These are phyloP conservation scores for Lecanicillium sp. DNA, from an alignment of 2,329 filamentous ascomycete species.

Conservation along the genomic window DNA sequence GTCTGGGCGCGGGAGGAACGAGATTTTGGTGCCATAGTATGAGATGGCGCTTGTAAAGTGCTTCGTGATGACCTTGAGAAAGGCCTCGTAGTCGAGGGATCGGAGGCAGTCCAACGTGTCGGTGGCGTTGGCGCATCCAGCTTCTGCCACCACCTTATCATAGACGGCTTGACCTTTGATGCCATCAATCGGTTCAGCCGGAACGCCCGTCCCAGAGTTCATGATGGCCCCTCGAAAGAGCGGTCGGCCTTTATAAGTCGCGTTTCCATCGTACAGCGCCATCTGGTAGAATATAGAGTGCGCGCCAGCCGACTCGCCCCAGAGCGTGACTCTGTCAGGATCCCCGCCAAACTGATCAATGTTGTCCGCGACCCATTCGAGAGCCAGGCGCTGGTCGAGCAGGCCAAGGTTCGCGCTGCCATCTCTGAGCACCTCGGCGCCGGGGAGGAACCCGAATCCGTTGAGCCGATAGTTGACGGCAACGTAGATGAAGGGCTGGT, in stretches of 20 bases:
- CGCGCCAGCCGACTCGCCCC: conserved; percentile 50
- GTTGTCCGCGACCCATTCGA: conserved; percentile 57
- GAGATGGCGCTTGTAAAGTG: conserved; percentile 58
- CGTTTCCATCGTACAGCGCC: conserved; percentile 51
- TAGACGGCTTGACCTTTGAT: conserved; percentile 53
- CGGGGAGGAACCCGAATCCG: conserved; percentile 54
- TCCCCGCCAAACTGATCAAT: conserved; percentile 59
- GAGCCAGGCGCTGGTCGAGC: conserved; percentile 49
- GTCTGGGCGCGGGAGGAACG: conserved; percentile 62
- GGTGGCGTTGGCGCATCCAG: conserved; percentile 6
- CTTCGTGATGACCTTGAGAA: conserved; percentile 55
- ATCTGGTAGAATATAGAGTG: conserved; percentile 58
- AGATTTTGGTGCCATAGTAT: conserved; percentile 50
- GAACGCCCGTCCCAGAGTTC: conserved; percentile 53
- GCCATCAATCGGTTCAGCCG: conserved; percentile 51
- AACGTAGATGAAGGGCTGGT: conserved; percentile 54
- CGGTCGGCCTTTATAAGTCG: conserved; percentile 52
- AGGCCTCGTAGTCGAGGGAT: conserved; percentile 17
- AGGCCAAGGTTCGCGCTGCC: conserved; percentile 51
- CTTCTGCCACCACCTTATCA: conserved; percentile 25
- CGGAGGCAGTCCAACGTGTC: conserved; percentile 7
- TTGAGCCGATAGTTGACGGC: conserved; percentile 56
- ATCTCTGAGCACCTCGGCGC: conserved; percentile 45
- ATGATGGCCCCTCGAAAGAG: conserved; percentile 59
- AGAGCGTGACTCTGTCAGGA: conserved; percentile 54